Evolutionary conservation across 495 filamentous ascomycete genomes (phyloP).

Genomic region (Podospora australis): DNA sequence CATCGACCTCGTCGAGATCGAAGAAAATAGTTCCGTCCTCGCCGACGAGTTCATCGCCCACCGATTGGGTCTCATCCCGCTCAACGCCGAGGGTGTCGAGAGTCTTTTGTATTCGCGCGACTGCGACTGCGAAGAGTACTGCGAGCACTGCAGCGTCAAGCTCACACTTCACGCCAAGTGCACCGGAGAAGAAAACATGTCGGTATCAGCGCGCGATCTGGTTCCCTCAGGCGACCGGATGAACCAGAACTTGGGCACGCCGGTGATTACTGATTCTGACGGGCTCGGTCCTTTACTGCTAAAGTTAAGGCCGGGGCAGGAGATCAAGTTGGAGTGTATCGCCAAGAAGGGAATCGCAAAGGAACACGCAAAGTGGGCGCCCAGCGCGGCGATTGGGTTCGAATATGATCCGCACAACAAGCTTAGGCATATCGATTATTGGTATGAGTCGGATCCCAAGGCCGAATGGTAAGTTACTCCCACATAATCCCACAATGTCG

Average conservation of each 20-base stretch:
- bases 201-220: slow-evolving; percentile 83
- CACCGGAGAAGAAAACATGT: slow-evolving; percentile 74
- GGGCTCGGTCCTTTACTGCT: slow-evolving; percentile 74
- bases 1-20: slow-evolving; percentile 89
- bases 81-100: slow-evolving; percentile 78
- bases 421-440: slow-evolving; percentile 78
- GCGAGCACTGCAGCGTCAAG: slow-evolving; percentile 80
- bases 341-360: slow-evolving; percentile 98
- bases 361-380: slow-evolving; percentile 97
- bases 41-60: slow-evolving; percentile 95
- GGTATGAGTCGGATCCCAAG: slow-evolving; percentile 81
- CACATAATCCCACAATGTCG: neutral
- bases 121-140: slow-evolving; percentile 92
- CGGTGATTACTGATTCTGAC: slow-evolving; percentile 78
- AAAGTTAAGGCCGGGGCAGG: slow-evolving; percentile 82
- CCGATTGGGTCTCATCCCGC: slow-evolving; percentile 84
- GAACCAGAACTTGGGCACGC: slow-evolving; percentile 55
- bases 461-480: slow-evolving; percentile 74
- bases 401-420: slow-evolving; percentile 98
- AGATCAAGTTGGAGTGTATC: slow-evolving; percentile 80
- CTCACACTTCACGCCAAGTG: slow-evolving; percentile 79
- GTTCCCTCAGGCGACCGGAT: slow-evolving; percentile 65
- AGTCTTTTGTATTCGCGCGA: slow-evolving; percentile 83
- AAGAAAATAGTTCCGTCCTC: slow-evolving; percentile 87
- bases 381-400: slow-evolving; percentile 85